Base-by-base conservation (phyloP, 176 grass and related monocot genomes). In the Thinopyrum elongatum region DNA sequence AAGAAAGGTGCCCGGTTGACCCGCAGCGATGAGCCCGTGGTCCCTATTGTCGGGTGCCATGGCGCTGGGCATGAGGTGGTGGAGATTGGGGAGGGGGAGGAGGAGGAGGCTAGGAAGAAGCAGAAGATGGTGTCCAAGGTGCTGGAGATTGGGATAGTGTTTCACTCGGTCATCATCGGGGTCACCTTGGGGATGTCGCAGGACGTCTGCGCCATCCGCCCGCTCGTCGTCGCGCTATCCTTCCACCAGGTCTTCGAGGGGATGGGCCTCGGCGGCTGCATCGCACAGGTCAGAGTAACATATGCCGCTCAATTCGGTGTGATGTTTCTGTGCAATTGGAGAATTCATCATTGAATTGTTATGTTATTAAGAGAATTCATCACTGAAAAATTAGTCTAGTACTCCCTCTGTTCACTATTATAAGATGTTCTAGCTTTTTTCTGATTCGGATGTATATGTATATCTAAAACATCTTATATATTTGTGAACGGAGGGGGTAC, bases 201-300 rank as follows among this genome's bases (percentile, higher is more conserved):
- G 87, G 92, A 96, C 78, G 84, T 94, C 41, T 99, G 97, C 63
- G 73, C 97, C 22, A 94, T 99, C 85, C 44, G 92, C 0, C 89
- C 94, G 11, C 97, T 99, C 35, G 94, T 99, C 23, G 89, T 93
- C 16, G 97, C 94, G 7, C 94, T 99, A 13, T 85, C 92, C 29
- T 97, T 99, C 86, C 94, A 99, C 83, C 97, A 99, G 88, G 90
- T 99, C 44, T 99, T 99, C 60, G 97, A 97, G 86, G 97, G 97
- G 34, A 94, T 99, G 94, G 97, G 94, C 33, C 94, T 99, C 2
- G 94, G 96, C 9, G 97, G 97, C 64, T 99, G 97, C 83, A 99
- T 99, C 84, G 97, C 94, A 6, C 97, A 99, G 94, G 97, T 96
- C 81, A 89, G 36, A 23, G 3, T 9, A 36, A 28, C 39, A 84